A percentile compares a stretch with the other conserved stretches of the same genome.
phyloP scores from a whole-genome alignment of 805 yeast genomes.

The Hanseniaspora valbyensis region DNA sequence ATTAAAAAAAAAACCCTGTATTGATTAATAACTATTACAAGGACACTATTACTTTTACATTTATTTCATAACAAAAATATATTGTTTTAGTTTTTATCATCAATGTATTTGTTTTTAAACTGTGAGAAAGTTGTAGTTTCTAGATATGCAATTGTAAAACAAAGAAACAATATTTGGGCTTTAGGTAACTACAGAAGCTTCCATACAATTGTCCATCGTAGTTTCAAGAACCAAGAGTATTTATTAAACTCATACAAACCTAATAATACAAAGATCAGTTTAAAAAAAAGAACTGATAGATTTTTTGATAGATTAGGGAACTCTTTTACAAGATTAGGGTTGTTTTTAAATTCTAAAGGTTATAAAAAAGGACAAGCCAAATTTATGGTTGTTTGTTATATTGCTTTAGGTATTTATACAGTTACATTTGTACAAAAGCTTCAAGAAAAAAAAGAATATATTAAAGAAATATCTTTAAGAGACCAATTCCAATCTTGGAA shows the following conservation, averaged over 20 bases:
- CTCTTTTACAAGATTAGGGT: background rate
- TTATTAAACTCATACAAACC: background rate
- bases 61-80: no score
- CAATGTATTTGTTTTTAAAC: background rate
- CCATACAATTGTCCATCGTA: background rate
- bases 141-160: no score
- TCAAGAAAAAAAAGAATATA: background rate
- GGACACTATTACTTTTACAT: no score
- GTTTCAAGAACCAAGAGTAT: background rate
- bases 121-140: no score
- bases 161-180: no score
- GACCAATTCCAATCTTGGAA: conserved; percentile 11
- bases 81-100: no score
- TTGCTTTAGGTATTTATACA: conserved; percentile 1
- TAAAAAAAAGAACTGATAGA: background rate
- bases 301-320: background rate
- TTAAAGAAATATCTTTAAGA: conserved; percentile 2
- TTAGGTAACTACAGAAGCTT: background rate
- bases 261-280: background rate
- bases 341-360: conserved; percentile 7
- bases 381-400: background rate
- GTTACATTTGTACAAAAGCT: background rate
- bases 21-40: no score
- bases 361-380: conserved; percentile 4
- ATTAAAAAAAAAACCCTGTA: no score